Base-by-base conservation (phyloP, 768 basidiomycete genomes). In the Pluteus cervinus region DNA sequence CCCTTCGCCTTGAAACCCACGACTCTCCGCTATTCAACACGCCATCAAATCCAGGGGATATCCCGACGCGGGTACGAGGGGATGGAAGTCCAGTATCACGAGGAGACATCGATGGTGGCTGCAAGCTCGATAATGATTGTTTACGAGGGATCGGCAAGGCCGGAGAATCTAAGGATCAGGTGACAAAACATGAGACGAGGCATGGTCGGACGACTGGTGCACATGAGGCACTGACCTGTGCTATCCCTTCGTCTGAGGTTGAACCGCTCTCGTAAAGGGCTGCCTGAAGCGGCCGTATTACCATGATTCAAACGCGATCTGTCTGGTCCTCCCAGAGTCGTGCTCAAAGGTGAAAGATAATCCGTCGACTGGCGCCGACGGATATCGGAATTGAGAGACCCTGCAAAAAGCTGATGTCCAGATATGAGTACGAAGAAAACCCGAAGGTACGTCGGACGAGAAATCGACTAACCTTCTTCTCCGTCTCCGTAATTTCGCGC, bases 331-430 rank as follows among this genome's bases (percentile, higher is more conserved):
- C 54, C 50, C 26, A 73, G 59, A 21, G 74, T 65, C 2, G 72
- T 72, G 43, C 68, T 63, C 38, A 81, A 61, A 17, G 81, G 69
- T 10, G 77, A 77, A 44, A 83, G 66, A 48, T 75, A 71, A 62
- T 89, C 86, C 37, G 66, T 76, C 33, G 86, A 85, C 60, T 86
- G 86, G 46, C 89, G 86, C 48, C 83, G 79, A 60, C 87, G 88
- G 54, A 85, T 69, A 51, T 90, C 86, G 42, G 90, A 90, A 65
- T 92, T 92, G 49, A 92, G 69, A 39, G 83, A 66, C 30, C 84
- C 80, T 47, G 84, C 66, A 55, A 90, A 88, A 50, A 92, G 75
- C 88, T 90, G 54, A 28, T 54, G 33, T 37, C 42, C 42, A 28
- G 36, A 44, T 58, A 37, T n/a, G n/a, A n/a, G n/a, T n/a, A n/a